Evolutionary conservation across 2,329 filamentous ascomycete species (phyloP).

Genomic region (Emergomyces orientalis): DNA sequence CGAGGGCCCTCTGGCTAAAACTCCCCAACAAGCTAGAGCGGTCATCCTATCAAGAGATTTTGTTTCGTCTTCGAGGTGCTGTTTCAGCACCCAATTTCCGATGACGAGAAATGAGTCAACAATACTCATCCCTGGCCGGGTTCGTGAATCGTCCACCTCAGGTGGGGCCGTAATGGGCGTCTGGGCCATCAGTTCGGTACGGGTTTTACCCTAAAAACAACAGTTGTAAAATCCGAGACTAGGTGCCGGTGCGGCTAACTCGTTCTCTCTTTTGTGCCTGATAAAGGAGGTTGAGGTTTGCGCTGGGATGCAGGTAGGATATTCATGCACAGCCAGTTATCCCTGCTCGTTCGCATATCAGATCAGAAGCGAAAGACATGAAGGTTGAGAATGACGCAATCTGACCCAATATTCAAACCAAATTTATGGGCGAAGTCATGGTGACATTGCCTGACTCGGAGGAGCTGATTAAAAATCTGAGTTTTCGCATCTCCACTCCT

Average conservation of each 20-base stretch:
- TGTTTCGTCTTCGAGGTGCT: not conserved
- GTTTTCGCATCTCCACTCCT: not conserved
- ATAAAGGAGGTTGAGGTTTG: too few relatives aligned
- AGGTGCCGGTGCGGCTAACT: not conserved
- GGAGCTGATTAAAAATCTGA: not conserved
- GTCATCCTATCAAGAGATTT: not conserved
- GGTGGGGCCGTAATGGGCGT: not conserved
- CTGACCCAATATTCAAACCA: not conserved
- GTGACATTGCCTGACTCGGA: not conserved
- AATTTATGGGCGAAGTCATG: not conserved
- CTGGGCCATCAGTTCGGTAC: not conserved
- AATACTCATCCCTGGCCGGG: not conserved
- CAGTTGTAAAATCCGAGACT: not conserved
- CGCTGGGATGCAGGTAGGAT: too few relatives aligned
- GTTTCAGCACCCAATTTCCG: not conserved
- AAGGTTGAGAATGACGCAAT: not conserved
- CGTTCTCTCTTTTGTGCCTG: not conserved
- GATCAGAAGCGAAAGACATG: not conserved
- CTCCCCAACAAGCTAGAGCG: too few relatives aligned
- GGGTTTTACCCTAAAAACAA: not conserved
- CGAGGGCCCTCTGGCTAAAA: too few relatives aligned
- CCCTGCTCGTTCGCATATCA: not conserved
- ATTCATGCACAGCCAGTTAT: not conserved
- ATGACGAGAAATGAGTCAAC: not conserved
- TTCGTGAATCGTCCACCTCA: not conserved